Percentiles rank a stretch among this genome's conserved stretches.
These are phyloP conservation scores for Croton setiger DNA, from an alignment of 441 rosid genomes.

Conservation along the genomic window DNA sequence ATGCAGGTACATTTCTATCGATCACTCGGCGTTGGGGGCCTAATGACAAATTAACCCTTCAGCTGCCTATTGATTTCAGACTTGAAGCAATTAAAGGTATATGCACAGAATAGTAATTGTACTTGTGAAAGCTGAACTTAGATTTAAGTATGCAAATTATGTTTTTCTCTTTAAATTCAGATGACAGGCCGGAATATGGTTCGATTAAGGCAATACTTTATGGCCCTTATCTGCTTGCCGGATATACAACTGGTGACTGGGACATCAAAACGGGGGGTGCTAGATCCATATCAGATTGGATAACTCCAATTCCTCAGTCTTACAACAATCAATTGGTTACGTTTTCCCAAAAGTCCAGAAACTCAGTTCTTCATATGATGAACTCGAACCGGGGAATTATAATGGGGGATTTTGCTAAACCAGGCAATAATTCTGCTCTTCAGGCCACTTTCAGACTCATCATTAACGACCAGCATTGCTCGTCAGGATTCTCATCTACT, in stretches of 20 bases:
- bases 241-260: conserved; percentile 65
- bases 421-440: conserved; percentile 54
- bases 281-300: too few relatives aligned
- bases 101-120: too few relatives aligned
- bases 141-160: background rate
- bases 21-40: conserved; percentile 55
- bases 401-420: conserved; percentile 42
- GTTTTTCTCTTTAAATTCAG: conserved; percentile 50
- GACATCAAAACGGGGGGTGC: conserved; percentile 56
- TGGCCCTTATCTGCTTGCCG: conserved; percentile 84
- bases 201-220: conserved; percentile 78
- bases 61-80: conserved; percentile 61
- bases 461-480: conserved; percentile 10
- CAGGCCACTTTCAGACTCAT: conserved; percentile 71
- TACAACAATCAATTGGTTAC: conserved; percentile 52
- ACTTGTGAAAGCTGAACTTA: too few relatives aligned
- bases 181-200: conserved; percentile 65
- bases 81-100: conserved; percentile 85
- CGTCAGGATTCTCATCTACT: conserved; percentile 6
- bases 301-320: conserved; percentile 47
- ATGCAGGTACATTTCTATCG: conserved; percentile 59
- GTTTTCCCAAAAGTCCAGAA: conserved; percentile 47
- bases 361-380: conserved; percentile 39
- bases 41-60: conserved; percentile 53
- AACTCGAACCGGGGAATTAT: conserved; percentile 51